Evolutionary conservation across 768 basidiomycete genomes (phyloP).

Genomic region (Podaxis sp.): DNA sequence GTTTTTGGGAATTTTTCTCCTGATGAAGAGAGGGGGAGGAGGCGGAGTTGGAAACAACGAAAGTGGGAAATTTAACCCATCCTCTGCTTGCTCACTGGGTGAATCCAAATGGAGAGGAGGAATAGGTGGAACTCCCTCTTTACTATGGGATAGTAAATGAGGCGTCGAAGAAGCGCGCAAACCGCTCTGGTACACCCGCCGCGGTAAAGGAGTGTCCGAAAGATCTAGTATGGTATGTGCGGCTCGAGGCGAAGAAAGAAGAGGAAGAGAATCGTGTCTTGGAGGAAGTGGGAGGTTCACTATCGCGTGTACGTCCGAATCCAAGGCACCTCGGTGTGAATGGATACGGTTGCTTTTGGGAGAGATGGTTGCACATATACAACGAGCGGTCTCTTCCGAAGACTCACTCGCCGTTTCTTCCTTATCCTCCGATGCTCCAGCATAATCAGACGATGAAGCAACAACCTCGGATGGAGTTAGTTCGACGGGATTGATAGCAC

Average conservation of each 20-base stretch:
- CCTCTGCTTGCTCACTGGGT: conserved; percentile 1
- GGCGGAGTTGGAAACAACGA: conserved; percentile 45
- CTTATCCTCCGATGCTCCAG: background rate
- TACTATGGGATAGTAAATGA: conserved; percentile 16
- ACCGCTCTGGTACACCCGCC: conserved; percentile 5
- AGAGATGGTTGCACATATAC: background rate
- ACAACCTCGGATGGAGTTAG: background rate
- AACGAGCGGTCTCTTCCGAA: conserved; percentile 1
- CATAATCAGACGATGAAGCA: conserved; percentile 1
- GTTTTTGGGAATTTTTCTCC: conserved; percentile 38
- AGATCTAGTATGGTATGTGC: conserved; percentile 1
- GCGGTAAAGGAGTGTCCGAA: conserved; percentile 1
- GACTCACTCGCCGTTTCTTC: background rate
- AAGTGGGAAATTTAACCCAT: conserved; percentile 21
- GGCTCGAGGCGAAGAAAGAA: conserved; percentile 1
- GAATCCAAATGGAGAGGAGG: conserved; percentile 5
- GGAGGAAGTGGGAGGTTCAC: conserved; percentile 4
- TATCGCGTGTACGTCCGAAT: background rate
- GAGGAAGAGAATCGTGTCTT: background rate
- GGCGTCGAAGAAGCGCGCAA: conserved; percentile 14
- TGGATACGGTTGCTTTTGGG: background rate
- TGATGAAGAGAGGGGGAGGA: conserved; percentile 35
- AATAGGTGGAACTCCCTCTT: conserved; percentile 9
- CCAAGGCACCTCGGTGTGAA: background rate
- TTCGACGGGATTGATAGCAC: conserved; percentile 1